A percentile compares a stretch with the other conserved stretches of the same genome.
Conservation (phyloP, 192 early-diverging fungal species). For the Blastocladiella britannica region DNA sequence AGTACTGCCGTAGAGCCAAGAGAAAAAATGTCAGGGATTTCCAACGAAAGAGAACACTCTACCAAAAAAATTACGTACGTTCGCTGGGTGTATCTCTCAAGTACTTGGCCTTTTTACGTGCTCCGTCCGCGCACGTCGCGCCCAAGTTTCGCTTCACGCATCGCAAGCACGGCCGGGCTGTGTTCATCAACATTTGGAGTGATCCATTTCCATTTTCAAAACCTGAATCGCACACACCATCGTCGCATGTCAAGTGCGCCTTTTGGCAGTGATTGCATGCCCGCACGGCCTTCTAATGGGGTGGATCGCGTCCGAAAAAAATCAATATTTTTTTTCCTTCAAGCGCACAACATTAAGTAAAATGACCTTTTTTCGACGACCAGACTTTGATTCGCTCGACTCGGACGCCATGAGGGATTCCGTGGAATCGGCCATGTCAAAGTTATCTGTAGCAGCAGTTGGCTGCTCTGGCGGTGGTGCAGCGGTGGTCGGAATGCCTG, state of each 20-base stretch:
- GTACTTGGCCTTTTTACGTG: conserved; percentile 82
- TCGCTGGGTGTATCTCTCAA: conserved; percentile 41
- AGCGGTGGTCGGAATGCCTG: no score
- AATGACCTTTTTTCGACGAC: no score
- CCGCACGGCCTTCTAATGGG: conserved; percentile 22
- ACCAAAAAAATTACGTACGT: conserved; percentile 5
- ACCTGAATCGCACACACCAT: conserved; percentile 5
- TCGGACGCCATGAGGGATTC: no score
- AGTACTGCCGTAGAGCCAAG: conserved; percentile 2
- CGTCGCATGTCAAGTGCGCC: conserved; percentile 40
- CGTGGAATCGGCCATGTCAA: no score
- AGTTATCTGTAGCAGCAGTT: no score
- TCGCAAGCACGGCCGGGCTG: conserved; percentile 54
- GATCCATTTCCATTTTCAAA: neutral
- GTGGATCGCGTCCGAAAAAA: neutral
- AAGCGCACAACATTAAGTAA: no score
- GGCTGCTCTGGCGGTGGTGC: no score
- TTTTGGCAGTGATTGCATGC: conserved; percentile 42
- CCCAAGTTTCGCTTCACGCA: conserved; percentile 65
- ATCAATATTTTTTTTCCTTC: no score
- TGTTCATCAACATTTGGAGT: neutral
- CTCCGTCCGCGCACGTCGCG: conserved; percentile 56
- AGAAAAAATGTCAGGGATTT: neutral
- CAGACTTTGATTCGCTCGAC: no score
- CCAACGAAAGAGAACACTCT: neutral